These are phyloP conservation scores for Macroventuria anomochaeta DNA, from an alignment of 2,329 filamentous ascomycete species.

Conservation along the genomic window DNA sequence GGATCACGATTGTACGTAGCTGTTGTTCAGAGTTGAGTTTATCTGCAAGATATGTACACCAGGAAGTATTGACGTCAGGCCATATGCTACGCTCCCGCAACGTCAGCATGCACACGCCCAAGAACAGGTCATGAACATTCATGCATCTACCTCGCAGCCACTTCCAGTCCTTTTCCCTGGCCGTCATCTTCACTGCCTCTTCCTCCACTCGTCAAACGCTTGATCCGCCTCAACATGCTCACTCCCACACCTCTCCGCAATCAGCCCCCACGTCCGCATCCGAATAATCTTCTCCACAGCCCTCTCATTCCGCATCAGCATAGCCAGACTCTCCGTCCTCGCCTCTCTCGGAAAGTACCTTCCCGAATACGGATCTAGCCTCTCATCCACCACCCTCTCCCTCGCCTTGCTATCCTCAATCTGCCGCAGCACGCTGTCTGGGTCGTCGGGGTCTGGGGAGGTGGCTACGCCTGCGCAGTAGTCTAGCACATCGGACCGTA, in stretches of 20 bases:
- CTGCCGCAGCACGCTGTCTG: conserved; percentile 72
- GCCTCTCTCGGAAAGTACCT: conserved; percentile 82
- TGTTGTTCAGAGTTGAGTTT: conserved; percentile 3
- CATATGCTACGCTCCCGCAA: conserved; percentile 7
- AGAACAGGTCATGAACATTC: background rate
- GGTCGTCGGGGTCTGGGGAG: conserved; percentile 85
- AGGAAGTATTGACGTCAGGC: background rate
- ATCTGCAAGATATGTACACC: background rate
- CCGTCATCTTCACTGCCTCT: conserved; percentile 13
- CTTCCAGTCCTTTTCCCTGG: background rate
- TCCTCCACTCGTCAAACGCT: conserved; percentile 47
- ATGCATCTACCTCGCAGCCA: background rate
- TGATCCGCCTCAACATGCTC: conserved; percentile 56
- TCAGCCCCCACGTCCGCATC: conserved; percentile 78
- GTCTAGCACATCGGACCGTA: conserved; percentile 79
- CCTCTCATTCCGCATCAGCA: conserved; percentile 74
- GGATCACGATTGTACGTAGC: too few relatives aligned
- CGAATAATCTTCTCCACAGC: conserved; percentile 81
- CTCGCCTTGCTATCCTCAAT: conserved; percentile 73
- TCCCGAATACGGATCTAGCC: conserved; percentile 88
- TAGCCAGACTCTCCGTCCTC: conserved; percentile 79
- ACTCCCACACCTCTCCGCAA: conserved; percentile 74
- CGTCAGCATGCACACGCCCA: conserved; percentile 5
- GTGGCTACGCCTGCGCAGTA: conserved; percentile 92
- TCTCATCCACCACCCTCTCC: conserved; percentile 81